Evolutionary conservation across 2,329 filamentous ascomycete genomes (phyloP).

Genomic region (Sphaerostilbella broomeana): DNA sequence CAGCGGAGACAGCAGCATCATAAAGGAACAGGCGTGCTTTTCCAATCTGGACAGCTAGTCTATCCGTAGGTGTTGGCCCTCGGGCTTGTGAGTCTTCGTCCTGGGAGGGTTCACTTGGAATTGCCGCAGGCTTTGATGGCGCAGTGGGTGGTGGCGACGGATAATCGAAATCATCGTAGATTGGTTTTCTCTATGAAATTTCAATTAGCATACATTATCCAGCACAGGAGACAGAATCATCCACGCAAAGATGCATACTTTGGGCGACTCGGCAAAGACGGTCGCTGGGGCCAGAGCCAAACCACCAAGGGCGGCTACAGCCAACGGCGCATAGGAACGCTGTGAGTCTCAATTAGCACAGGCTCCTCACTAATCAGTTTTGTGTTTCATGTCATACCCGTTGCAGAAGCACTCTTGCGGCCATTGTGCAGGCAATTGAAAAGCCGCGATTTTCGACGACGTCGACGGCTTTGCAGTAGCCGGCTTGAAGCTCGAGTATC

Average conservation of each 20-base stretch:
- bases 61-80: constrained; percentile 77
- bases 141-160: constrained; percentile 30
- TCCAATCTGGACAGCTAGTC: constrained; percentile 76
- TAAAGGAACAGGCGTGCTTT: constrained; percentile 75
- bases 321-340: constrained; percentile 48
- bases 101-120: constrained; percentile 26
- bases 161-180: constrained; percentile 67
- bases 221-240: not conserved
- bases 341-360: constrained; percentile 31
- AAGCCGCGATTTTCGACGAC: constrained; percentile 22
- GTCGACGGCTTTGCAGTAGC: constrained; percentile 16
- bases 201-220: not conserved
- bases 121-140: constrained; percentile 20
- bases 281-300: constrained; percentile 42
- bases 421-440: constrained; percentile 50
- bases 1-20: constrained; percentile 63
- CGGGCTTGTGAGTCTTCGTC: constrained; percentile 27
- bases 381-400: constrained; percentile 36
- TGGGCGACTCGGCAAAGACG: constrained; percentile 47
- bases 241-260: constrained; percentile 19
- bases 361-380: constrained; percentile 11
- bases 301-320: constrained; percentile 43
- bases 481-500: not conserved
- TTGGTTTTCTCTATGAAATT: constrained; percentile 52
- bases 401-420: constrained; percentile 53